Base-by-base conservation (phyloP, 2,329 filamentous ascomycete species). In the Exophiala sp. region DNA sequence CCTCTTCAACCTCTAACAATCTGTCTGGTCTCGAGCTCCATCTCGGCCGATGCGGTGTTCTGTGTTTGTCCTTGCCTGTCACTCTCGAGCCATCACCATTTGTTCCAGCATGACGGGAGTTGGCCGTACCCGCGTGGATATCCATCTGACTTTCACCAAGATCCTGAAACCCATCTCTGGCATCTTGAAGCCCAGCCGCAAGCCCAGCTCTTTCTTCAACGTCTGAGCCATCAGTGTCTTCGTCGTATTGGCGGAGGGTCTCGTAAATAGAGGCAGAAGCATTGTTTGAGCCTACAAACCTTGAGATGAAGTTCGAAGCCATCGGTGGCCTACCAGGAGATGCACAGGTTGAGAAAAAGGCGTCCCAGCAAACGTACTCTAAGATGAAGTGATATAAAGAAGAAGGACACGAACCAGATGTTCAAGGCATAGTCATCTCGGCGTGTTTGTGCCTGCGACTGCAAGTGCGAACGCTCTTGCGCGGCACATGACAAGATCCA, bases 271-370 rank as follows among this genome's bases (percentile, higher is more conserved):
- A 77, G 20, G 58, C 57, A 10, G 62, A 14, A 68, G 71, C 68
- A 50, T 70, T 70, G 29, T 69, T 68, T 18, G 70, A 67, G 8
- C 72, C 72, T 38, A 74, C 64, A 36, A 80, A 72, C 52, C 77
- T 74, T 41, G 78, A 81, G 38, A 82, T 67, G 14, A 80, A 68
- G 61, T 78, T 77, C 58, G 79, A 80, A 49, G 78, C 73, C 76
- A 80, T 78, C 70, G 75, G 76, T 59, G 54, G 32, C 12, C 14
- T 34, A 46, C 35, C 24, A 38, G 16, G 34, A 16, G 40, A 5
- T 5, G 40, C 12, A 40, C 10, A 11, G 35, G 18, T 5, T 38
- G 40, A 8, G 16, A 8, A 34, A 29, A 34, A 6, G 45, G 45
- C 14, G 5, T 36, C 29, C 12, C 16, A 14, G 36, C 47, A 36